Conservation (phyloP, 2,329 filamentous ascomycete genomes). For the Sphaerulina vaccinii region DNA sequence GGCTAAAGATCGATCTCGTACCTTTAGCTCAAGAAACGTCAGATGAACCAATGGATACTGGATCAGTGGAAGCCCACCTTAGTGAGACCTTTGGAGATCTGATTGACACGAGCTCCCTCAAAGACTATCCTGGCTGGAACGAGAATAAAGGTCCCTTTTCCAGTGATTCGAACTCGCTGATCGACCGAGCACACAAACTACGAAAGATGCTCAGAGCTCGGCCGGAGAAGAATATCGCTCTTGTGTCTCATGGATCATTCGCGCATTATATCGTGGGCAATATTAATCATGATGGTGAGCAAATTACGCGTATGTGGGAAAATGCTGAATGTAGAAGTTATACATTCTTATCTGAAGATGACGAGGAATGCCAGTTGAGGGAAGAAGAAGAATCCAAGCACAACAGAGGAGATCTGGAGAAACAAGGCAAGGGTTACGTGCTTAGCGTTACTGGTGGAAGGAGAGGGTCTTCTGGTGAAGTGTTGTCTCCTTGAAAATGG, state of each 20-base stretch:
- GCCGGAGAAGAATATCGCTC: conserved; percentile 24
- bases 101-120: conserved; percentile 56
- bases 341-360: conserved; percentile 15
- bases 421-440: conserved; percentile 4
- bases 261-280: conserved; percentile 25
- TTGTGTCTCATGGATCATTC: conserved; percentile 27
- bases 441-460: not conserved
- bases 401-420: conserved; percentile 10
- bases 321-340: conserved; percentile 27
- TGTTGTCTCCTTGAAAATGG: too few relatives aligned
- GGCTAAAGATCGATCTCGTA: conserved; percentile 19
- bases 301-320: conserved; percentile 22
- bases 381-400: conserved; percentile 19
- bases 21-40: conserved; percentile 25
- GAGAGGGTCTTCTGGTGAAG: not conserved
- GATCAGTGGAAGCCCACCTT: conserved; percentile 9
- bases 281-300: conserved; percentile 19
- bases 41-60: conserved; percentile 26
- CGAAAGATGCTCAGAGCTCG: conserved; percentile 14
- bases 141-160: not conserved
- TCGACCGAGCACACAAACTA: conserved; percentile 17
- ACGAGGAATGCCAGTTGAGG: conserved; percentile 10
- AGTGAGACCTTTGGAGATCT: conserved; percentile 18
- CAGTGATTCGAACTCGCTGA: not conserved
- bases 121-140: conserved; percentile 45